Evolutionary conservation across 139 green algal genomes (phyloP), one percentile per base, ranked within the genome.

Genomic region (Ulvella scutata): DNA sequence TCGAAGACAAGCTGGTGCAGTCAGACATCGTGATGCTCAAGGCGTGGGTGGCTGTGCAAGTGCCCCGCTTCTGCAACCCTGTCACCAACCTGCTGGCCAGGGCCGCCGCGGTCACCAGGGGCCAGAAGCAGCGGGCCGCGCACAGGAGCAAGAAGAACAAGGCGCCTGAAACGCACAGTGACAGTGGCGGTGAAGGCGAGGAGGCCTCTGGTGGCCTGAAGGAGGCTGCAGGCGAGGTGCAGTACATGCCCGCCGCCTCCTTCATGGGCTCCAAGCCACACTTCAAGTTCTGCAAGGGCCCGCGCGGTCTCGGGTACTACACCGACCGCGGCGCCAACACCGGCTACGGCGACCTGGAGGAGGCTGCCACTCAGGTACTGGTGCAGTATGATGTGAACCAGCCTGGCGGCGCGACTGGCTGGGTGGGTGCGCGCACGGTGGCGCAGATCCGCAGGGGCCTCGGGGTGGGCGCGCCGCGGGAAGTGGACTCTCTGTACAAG

Each of bases 1-100:
- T 99, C 81, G 95, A 99, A 80, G 95, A 99, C 82, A 98, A 98
- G 79, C 85, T 94, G 7, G 82, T 98, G 44, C 78, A 93, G 39
- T 89, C 79, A 7, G 95, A 99, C 85, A 91, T 98, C 59, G 88
- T 97, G 23, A 97, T 97, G 80, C 81, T 96, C 51, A 81, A 91
- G 29, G 89, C 93, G 0, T 99, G 95, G 95, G 87, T 98, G 34
- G 76, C 77, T 0, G 90, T 99, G 2, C 90, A 97, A 29, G 77
- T 99, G 38, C 94, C 95, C 3, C 87, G 85, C 43, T 91, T 96
- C 75, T 92, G 87, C 89, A 97, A 97, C 87, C 90, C 91, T 13
- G 87, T 98, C 37, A 97, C 90, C 44, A 91, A 94, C 80, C 82
- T 97, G 74, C 84, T 98, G 37, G 83, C 76, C 34, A 82, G 83